phyloP scores from a whole-genome alignment of 2,329 filamentous ascomycete genomes.

The Colletotrichum chlorophyti region DNA sequence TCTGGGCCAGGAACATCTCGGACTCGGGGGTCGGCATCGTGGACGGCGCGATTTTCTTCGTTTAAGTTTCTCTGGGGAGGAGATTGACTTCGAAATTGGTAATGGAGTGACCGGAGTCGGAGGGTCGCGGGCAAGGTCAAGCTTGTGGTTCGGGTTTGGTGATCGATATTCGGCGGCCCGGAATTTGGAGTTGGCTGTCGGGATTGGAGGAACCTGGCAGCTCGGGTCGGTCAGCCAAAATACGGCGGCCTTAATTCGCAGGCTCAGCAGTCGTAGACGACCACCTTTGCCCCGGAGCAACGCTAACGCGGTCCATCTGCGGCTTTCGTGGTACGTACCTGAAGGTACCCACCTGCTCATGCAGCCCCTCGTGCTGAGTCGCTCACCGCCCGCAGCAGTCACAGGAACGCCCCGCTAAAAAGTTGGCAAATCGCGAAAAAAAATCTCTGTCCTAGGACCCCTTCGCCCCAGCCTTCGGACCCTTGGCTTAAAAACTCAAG shows the following conservation, averaged over 20 bases:
- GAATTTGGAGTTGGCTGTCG: conserved; percentile 9
- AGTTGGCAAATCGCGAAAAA: conserved; percentile 28
- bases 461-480: conserved; percentile 29
- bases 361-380: conserved; percentile 4
- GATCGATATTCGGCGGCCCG: conserved; percentile 16
- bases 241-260: conserved; percentile 27
- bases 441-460: conserved; percentile 29
- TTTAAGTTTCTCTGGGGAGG: too few species aligned
- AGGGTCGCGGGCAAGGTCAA: conserved; percentile 4
- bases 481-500: conserved; percentile 28
- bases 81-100: conserved; percentile 6
- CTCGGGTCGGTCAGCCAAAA: conserved; percentile 21
- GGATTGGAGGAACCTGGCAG: conserved; percentile 18
- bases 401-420: conserved; percentile 24
- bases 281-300: not conserved
- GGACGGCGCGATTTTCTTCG: too few species aligned
- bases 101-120: conserved; percentile 11
- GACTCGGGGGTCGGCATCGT: conserved; percentile 86
- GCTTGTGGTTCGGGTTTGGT: conserved; percentile 19
- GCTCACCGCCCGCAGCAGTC: conserved; percentile 26
- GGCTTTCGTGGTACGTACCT: conserved; percentile 20
- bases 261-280: conserved; percentile 3
- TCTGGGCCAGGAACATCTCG: conserved; percentile 80
- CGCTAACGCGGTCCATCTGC: not conserved
- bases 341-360: not conserved